A percentile compares a stretch with the other conserved stretches of the same genome.
Conservation (phyloP, 1,284 basidiomycete species). For the Tilletia caries region DNA sequence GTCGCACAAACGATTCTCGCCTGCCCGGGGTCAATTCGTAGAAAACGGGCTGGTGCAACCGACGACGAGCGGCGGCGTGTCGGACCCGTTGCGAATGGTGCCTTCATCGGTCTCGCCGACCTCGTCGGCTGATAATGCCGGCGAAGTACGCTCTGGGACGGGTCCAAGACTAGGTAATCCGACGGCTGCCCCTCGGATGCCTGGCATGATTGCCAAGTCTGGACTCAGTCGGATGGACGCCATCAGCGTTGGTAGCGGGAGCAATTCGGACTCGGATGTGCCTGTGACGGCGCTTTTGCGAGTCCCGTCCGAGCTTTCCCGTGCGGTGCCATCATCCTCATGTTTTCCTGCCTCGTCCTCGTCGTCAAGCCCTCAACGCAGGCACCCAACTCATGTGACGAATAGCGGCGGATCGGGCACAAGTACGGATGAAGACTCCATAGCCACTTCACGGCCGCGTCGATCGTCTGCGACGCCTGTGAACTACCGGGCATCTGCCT, state of each 20-base stretch:
- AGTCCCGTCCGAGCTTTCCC: no score
- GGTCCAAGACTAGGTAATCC: background rate
- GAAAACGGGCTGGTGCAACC: background rate
- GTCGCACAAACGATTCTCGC: constrained; percentile 10
- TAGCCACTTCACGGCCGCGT: background rate
- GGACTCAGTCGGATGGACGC: constrained; percentile 1
- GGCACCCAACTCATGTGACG: no score
- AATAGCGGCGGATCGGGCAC: background rate
- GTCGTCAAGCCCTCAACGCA: no score
- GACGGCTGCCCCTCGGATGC: no score
- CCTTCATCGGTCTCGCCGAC: background rate
- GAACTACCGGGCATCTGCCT: constrained; percentile 1
- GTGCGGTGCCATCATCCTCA: no score
- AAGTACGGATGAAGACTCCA: background rate
- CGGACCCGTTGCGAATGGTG: background rate
- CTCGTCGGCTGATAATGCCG: no score
- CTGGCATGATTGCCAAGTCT: background rate
- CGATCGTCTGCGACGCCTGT: background rate
- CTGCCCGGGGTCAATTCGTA: constrained; percentile 1
- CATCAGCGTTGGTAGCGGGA: background rate
- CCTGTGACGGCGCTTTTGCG: background rate
- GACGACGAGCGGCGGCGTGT: background rate
- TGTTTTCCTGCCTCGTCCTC: no score
- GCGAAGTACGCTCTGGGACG: background rate
- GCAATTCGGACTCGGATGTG: constrained; percentile 5